Evolutionary conservation across 2,329 filamentous ascomycete genomes (phyloP).

Genomic region (Orbilia brochopaga): DNA sequence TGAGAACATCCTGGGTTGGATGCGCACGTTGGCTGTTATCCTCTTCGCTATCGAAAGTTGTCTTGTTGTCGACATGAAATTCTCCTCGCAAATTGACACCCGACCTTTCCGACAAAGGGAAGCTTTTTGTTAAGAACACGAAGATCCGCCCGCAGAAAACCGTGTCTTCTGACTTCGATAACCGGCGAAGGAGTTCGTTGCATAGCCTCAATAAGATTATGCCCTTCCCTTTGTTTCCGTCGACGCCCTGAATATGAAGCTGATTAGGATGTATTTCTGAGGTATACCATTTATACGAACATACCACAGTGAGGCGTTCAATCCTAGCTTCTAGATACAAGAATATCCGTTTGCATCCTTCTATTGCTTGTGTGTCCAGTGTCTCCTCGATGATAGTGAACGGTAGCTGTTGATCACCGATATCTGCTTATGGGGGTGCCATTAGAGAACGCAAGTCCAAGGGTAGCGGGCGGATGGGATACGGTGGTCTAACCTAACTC

Average conservation of each 20-base stretch:
- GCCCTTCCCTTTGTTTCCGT: constrained; percentile 47
- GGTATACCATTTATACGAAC: not conserved
- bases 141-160: constrained; percentile 97
- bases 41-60: constrained; percentile 70
- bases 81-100: constrained; percentile 95
- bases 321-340: constrained; percentile 93
- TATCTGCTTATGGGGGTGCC: constrained; percentile 56
- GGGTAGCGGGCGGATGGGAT: not conserved
- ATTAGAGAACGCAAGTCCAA: not conserved
- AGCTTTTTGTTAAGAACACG: constrained; percentile 98
- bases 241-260: constrained; percentile 29
- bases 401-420: constrained; percentile 77
- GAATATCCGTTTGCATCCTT: constrained; percentile 88
- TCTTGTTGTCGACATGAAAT: constrained; percentile 94
- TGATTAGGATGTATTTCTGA: not conserved
- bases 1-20: constrained; percentile 11
- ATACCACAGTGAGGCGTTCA: constrained; percentile 79
- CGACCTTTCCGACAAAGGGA: constrained; percentile 93
- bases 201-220: constrained; percentile 44
- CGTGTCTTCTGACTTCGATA: constrained; percentile 64
- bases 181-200: constrained; percentile 42
- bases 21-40: constrained; percentile 33
- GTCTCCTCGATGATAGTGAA: constrained; percentile 94
- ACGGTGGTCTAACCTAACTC: constrained; percentile 71
- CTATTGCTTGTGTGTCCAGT: constrained; percentile 92